A percentile compares a stretch with the other conserved stretches of the same genome.
Conservation (phyloP, 345 rosid species). For the Eucalyptus albens region DNA sequence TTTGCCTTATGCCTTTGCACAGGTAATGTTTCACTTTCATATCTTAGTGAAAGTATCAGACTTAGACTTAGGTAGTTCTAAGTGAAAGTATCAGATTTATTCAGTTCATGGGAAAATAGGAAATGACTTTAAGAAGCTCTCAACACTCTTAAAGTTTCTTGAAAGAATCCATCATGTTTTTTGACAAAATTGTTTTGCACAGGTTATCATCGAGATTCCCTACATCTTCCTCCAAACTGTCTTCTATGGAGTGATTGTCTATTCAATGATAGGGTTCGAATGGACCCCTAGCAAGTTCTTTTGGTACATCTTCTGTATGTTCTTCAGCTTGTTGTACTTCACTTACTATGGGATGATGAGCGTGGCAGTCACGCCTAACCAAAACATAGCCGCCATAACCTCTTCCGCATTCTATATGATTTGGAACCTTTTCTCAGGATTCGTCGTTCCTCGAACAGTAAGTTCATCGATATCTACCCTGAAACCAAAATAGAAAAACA, state of each 20-base stretch:
- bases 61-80: not conserved
- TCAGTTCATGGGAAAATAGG: not conserved
- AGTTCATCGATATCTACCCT: not conserved
- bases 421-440: constrained; percentile 66
- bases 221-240: constrained; percentile 29
- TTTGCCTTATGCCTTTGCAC: constrained; percentile 61
- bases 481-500: not conserved
- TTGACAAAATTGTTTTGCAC: not conserved
- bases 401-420: constrained; percentile 29
- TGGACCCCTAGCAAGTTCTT: constrained; percentile 35
- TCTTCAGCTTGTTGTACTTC: constrained; percentile 49
- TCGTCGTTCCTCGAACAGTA: constrained; percentile 39
- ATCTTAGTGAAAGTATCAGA: not conserved
- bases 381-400: constrained; percentile 29
- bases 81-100: not conserved
- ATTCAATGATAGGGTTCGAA: constrained; percentile 48
- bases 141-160: not conserved
- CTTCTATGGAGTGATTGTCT: constrained; percentile 38
- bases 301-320: constrained; percentile 54
- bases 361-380: constrained; percentile 55
- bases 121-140: not conserved
- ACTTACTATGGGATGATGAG: constrained; percentile 65
- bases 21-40: constrained; percentile 11
- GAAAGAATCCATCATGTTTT: not conserved
- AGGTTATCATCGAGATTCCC: constrained; percentile 48